Base-by-base conservation (phyloP, 331 rosid species). In the Acacia concinna region DNA sequence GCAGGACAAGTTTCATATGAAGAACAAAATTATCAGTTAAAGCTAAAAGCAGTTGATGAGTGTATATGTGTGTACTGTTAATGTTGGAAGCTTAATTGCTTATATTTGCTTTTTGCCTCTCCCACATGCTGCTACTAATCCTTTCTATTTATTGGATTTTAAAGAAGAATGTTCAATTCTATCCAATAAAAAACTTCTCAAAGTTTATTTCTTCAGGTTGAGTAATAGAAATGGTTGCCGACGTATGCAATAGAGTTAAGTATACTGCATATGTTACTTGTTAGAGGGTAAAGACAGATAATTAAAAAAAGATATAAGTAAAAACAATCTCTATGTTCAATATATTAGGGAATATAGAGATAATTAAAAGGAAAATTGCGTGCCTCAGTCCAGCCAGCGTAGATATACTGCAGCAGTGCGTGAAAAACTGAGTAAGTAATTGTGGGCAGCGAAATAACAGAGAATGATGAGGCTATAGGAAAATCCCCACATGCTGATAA, bases 381-480 rank as follows among this genome's bases (percentile, higher is more conserved):
- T 71, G 88, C 99, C 97, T 84, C 81, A 68, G 99, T 92, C 84
- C 82, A 87, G 71, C 99, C 99, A 52, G 89, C 89, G 87, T 95
- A 95, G 81, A 95, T 87, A 79, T 87, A 92, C 85, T 88, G 91
- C 87, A 95, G 97, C 63, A 95, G 84, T 15, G 97, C 90, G 78
- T 79, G 97, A 64, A 95, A 86, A 77, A 90, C 85, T 2, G 79
- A 83, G 84, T 88, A 91, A 70, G 87, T 64, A 21, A 86, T 87
- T 18, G 82, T 80, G 31, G 85, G 87, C 34, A 93, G 84, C 63
- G 78, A 79, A 74, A 92, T 80, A 68, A 89, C 84, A 76, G 78
- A 94, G 31, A 88, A 85, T 2, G 89, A 84, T 17, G 88, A 85
- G 77, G 81, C 80, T 8, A 87, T 47, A 54, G 90, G 85, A 54